Conservation (phyloP, 1,139 yeast species). For the Arxiozyma bovina region DNA sequence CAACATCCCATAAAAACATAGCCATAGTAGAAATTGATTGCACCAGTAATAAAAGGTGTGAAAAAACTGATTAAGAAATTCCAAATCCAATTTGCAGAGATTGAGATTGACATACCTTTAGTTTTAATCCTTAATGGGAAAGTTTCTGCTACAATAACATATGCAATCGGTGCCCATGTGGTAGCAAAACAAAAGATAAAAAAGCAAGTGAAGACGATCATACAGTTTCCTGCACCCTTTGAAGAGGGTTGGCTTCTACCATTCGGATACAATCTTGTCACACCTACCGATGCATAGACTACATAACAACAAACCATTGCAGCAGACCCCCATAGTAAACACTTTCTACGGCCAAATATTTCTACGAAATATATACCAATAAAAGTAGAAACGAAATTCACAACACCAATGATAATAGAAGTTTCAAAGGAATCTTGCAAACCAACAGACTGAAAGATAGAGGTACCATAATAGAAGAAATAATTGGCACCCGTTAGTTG, state of each 20-base stretch:
- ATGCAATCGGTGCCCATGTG: constrained; percentile 14
- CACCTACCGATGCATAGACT: constrained; percentile 15
- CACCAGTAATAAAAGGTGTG: constrained; percentile 14
- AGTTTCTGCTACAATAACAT: constrained; percentile 12
- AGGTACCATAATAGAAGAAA: constrained; percentile 14
- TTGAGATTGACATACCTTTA: constrained; percentile 13
- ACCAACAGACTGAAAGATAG: constrained; percentile 12
- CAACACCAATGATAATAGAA: constrained; percentile 13
- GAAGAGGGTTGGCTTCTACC: constrained; percentile 9
- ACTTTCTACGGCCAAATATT: constrained; percentile 13
- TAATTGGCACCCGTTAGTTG: constrained; percentile 14
- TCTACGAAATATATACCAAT: constrained; percentile 12
- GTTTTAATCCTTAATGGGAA: constrained; percentile 13
- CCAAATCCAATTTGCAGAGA: constrained; percentile 11
- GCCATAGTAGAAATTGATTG: constrained; percentile 13
- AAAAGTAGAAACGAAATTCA: constrained; percentile 13
- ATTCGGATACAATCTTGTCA: constrained; percentile 10
- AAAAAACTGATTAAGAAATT: constrained; percentile 12
- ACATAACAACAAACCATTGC: constrained; percentile 11
- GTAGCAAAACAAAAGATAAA: constrained; percentile 13
- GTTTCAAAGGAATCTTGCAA: constrained; percentile 11
- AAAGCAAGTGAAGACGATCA: constrained; percentile 14
- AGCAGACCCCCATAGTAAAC: constrained; percentile 14
- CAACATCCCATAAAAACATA: constrained; percentile 13
- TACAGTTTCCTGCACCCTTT: constrained; percentile 15